Base-by-base conservation (phyloP, 768 basidiomycete genomes). In the Asterophora parasitica region DNA sequence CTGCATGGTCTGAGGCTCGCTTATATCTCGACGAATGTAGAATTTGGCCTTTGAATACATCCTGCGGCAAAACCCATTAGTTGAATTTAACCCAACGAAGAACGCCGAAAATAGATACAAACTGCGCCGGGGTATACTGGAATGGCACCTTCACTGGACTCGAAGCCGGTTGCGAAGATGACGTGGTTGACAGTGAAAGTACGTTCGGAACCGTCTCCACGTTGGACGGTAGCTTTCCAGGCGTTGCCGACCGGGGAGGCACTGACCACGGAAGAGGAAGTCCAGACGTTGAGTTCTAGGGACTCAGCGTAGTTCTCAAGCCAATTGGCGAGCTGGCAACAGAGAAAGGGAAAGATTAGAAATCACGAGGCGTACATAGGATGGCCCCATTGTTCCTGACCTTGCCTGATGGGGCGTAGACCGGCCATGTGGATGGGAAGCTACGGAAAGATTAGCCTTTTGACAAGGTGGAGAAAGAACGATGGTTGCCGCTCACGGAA, bases 201-300 rank as follows among this genome's bases (percentile, higher is more conserved):
- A 10, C 73, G 70, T 33, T 65, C 62, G 19, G 46, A 52, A 8
- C 69, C 69, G 44, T 68, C 66, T 0, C 54, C 53, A 17, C 69
- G 68, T 7, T 58, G 58, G 16, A 78, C 65, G 4, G 51, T 61
- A 19, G 78, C 76, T 13, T 56, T 56, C 78, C 78, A 82, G 2
- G 61, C 61, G 1, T 53, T 46, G 3, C 59, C 51, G 38, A 69
- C 69, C 37, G 68, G 68, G 17, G 56, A 62, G 26, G 69, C 70
- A 9, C 56, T 63, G 1, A 60, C 49, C 4, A 70, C 72, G 2
- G 52, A 58, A 0, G 76, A 69, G 0, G 72, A 76, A n/a, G 74
- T 78, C 83, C 83, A 85, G 4, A 81, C 73, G 53, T 83, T 79
- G 44, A 86, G 65, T 50, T 85, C 84, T 48, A 85, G 61, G 2